Percentiles rank a stretch among this genome's conserved stretches.
Conservation (phyloP, 1,284 basidiomycete species). For the Schizopora paradoxa region DNA sequence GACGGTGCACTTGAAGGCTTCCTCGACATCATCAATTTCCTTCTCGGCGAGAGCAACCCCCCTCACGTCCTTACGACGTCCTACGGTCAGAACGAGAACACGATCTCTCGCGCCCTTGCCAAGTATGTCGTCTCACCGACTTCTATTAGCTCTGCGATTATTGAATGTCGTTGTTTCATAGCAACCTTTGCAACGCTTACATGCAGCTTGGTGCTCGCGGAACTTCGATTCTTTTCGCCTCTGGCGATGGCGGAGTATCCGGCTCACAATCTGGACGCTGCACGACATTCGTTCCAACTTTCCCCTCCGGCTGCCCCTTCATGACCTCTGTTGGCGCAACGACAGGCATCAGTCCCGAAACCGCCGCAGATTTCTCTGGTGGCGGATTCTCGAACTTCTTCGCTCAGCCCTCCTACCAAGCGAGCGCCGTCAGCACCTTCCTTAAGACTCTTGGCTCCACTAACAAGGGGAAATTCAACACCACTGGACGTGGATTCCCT, state of each 20-base stretch:
- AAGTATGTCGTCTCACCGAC: slow-evolving; percentile 19
- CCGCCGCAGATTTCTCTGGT: slow-evolving; percentile 30
- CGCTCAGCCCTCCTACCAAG: slow-evolving; percentile 33
- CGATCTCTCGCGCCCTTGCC: slow-evolving; percentile 23
- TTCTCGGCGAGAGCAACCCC: slow-evolving; percentile 23
- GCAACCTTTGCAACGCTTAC: slow-evolving; percentile 33
- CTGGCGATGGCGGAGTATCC: slow-evolving; percentile 36
- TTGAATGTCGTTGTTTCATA: slow-evolving; percentile 15
- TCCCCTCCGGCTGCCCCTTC: slow-evolving; percentile 27
- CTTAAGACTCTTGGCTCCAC: slow-evolving; percentile 30
- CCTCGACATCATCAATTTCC: slow-evolving; percentile 31
- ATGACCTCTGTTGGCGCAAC: slow-evolving; percentile 30
- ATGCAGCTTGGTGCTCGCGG: slow-evolving; percentile 32
- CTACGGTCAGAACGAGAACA: slow-evolving; percentile 26
- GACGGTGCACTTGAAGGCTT: slow-evolving; percentile 23
- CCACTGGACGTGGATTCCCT: slow-evolving; percentile 37
- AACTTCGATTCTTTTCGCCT: slow-evolving; percentile 34
- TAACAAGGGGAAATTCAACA: slow-evolving; percentile 32
- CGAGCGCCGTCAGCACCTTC: slow-evolving; percentile 23
- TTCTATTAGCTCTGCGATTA: slow-evolving; percentile 4
- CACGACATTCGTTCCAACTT: slow-evolving; percentile 30
- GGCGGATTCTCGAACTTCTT: slow-evolving; percentile 40
- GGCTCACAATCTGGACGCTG: slow-evolving; percentile 27
- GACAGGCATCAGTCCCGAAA: slow-evolving; percentile 26
- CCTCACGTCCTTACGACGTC: slow-evolving; percentile 29